These are phyloP conservation scores for Pseudognaphalium luteoalbum DNA, from an alignment of 129 eudicot species.

Conservation along the genomic window DNA sequence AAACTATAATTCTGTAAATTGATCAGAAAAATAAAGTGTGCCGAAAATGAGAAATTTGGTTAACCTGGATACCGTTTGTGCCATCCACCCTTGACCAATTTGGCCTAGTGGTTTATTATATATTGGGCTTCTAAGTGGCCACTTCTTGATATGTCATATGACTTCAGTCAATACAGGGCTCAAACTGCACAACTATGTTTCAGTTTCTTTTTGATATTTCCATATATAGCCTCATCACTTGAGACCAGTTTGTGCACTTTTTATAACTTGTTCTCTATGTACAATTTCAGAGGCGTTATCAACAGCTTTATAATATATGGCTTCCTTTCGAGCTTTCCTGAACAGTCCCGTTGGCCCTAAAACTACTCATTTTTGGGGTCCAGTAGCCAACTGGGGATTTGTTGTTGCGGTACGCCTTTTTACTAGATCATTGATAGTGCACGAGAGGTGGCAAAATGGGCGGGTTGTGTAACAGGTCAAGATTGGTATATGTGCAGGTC, in stretches of 20 bases:
- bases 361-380: conserved; percentile 93
- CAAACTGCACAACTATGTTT: background rate
- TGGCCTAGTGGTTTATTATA: background rate
- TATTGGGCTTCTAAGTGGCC: too few species aligned
- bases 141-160: background rate
- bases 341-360: conserved; percentile 93
- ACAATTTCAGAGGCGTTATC: conserved; percentile 25
- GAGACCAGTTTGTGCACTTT: conserved; percentile 16
- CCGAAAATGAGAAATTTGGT: too few species aligned
- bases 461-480: background rate
- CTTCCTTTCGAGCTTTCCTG: conserved; percentile 69
- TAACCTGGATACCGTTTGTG: too few species aligned
- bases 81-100: background rate
- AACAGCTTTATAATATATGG: conserved; percentile 40
- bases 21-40: too few species aligned
- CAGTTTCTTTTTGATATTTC: background rate
- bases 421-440: background rate
- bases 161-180: too few species aligned
- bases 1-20: too few species aligned
- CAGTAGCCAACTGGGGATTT: conserved; percentile 89
- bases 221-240: background rate
- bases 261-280: conserved; percentile 6
- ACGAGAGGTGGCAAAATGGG: background rate
- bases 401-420: conserved; percentile 64
- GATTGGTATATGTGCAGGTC: background rate